phyloP scores from a whole-genome alignment of 176 grass and related monocot genomes.

The Melocanna baccifera region DNA sequence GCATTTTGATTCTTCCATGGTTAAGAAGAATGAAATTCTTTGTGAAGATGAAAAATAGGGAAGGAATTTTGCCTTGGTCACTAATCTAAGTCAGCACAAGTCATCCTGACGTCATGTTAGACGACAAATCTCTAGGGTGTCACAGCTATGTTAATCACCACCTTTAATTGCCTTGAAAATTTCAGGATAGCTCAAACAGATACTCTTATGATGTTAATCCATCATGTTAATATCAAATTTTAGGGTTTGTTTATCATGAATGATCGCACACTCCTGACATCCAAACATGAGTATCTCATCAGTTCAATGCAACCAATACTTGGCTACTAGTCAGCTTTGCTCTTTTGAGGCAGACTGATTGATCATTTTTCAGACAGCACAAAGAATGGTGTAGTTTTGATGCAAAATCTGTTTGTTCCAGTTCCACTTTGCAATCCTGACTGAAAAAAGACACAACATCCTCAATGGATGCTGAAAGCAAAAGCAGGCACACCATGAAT shows the following conservation, averaged over 20 bases:
- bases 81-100: slow-evolving; percentile 8
- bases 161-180: not conserved
- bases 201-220: not conserved
- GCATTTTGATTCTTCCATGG: not conserved
- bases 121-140: not conserved
- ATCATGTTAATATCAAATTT: not conserved
- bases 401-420: slow-evolving; percentile 5
- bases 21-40: not conserved
- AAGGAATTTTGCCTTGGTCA: not conserved
- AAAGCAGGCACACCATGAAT: slow-evolving; percentile 12
- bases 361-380: not conserved
- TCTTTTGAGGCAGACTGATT: slow-evolving; percentile 1
- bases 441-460: not conserved
- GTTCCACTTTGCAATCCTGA: slow-evolving; percentile 12
- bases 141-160: not conserved
- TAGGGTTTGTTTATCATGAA: not conserved
- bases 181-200: not conserved
- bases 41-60: not conserved
- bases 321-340: not conserved
- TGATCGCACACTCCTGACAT: not conserved
- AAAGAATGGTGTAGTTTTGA: not conserved
- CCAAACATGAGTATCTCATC: not conserved
- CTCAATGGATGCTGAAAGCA: slow-evolving; percentile 22
- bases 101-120: slow-evolving; percentile 23
- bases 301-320: not conserved